Conservation (phyloP, 2,329 filamentous ascomycete genomes). For the Neoarthrinium moseri region DNA sequence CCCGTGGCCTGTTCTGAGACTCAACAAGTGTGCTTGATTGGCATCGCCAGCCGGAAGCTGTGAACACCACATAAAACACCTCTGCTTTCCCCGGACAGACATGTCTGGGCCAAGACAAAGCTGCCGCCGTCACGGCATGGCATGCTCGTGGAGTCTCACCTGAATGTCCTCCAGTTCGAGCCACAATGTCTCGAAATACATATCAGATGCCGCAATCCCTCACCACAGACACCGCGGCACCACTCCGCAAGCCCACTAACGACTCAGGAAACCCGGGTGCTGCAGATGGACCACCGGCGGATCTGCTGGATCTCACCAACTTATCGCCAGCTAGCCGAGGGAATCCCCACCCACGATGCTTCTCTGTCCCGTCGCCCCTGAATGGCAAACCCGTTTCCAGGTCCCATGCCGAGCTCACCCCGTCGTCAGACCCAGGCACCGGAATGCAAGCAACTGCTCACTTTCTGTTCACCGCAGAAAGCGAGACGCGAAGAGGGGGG, state of each 20-base stretch:
- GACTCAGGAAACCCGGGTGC: neutral
- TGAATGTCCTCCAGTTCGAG: neutral
- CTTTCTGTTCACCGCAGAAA: neutral
- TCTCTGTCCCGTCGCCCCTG: neutral
- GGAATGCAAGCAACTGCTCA: too few species aligned
- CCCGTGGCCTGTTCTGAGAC: slow-evolving; percentile 2
- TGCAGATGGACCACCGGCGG: neutral
- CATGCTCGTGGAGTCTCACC: slow-evolving; percentile 2
- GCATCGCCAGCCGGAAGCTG: neutral
- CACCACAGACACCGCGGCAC: too few species aligned
- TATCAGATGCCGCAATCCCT: neutral
- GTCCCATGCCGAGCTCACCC: too few species aligned
- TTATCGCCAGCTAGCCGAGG: neutral
- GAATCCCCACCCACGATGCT: neutral
- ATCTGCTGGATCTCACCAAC: neutral
- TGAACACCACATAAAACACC: neutral
- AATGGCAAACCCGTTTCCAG: neutral
- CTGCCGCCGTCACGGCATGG: neutral
- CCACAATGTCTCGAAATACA: neutral
- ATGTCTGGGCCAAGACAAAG: neutral
- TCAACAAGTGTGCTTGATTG: neutral
- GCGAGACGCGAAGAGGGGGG: neutral
- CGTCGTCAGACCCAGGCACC: too few species aligned
- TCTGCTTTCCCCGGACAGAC: too few species aligned
- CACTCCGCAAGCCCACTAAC: neutral